Evolutionary conservation across 495 filamentous ascomycete genomes (phyloP), one percentile per base, ranked within the genome.

Genomic region (Poronia punctata): DNA sequence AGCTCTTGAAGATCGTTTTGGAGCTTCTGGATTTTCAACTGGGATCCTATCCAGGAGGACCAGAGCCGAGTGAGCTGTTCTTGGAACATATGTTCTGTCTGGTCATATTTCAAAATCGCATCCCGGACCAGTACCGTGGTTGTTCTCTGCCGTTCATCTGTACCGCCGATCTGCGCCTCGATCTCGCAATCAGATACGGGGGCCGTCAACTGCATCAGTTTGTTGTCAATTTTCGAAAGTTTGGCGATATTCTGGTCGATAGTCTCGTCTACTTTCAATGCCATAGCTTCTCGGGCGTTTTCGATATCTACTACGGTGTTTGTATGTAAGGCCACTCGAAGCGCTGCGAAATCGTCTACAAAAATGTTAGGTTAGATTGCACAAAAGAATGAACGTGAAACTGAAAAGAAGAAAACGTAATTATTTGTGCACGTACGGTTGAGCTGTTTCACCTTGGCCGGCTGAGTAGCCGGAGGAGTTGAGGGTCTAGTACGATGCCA

Each of bases 41-140:
- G 48, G 11, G 21, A 21, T 2, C 32, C 35, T 11, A 16, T 43
- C 51, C 47, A 55, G 8, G 35, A 40, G 7, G 7, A 30, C 54
- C 54, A 58, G 35, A 58, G 37, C 7, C 17, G 12, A 14, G 43
- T 27, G 7, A 58, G 40, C n/a, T 55, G 40, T 18, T 40, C n/a
- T n/a, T n/a, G n/a, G n/a, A n/a, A n/a, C n/a, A n/a, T n/a, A n/a
- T n/a, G n/a, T 17, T 45, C 27, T 7, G 27, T 35, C 16, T 35
- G 22, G 31, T 44, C 32, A 26, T 52, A 44, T 11, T 19, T 23
- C 7, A 43, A 18, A 11, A 48, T 16, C 10, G 43, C 54, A 11
- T 42, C 29, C 34, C 43, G 23, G 20, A 52, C 43, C 3, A 39
- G 23, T 8, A 50, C 14, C 4, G 34, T 38, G 1, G 10, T 30